These are phyloP conservation scores for Pseudonitzschia delicatissima DNA, from an alignment of 108 stramenopile genomes.

Conservation along the genomic window DNA sequence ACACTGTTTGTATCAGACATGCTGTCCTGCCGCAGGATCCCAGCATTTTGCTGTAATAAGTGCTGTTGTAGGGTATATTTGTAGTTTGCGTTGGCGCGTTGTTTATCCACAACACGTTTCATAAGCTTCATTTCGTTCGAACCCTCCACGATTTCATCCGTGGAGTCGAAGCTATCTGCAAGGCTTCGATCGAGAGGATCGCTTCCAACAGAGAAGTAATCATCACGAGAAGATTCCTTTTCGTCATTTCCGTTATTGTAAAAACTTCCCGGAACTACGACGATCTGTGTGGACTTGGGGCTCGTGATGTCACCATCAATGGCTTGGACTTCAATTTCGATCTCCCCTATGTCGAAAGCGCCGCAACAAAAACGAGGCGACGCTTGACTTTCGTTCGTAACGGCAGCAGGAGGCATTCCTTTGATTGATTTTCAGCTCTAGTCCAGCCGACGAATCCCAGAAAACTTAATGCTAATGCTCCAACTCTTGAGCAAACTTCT, in stretches of 20 bases:
- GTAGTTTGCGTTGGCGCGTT: slow-evolving; percentile 2
- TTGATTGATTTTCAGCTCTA: no score
- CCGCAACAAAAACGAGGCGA: background rate
- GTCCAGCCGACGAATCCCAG: no score
- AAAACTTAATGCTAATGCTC: no score
- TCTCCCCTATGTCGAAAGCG: slow-evolving; percentile 12
- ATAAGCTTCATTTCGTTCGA: slow-evolving; percentile 36
- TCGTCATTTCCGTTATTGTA: background rate
- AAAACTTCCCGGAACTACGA: background rate
- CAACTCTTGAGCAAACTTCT: no score
- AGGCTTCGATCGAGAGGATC: slow-evolving; percentile 6
- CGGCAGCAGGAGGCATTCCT: slow-evolving; percentile 3
- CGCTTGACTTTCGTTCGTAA: background rate
- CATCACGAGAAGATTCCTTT: background rate
- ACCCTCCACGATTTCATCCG: slow-evolving; percentile 33
- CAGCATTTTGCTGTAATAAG: background rate
- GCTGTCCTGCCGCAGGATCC: slow-evolving; percentile 13
- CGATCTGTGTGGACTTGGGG: background rate
- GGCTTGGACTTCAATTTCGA: slow-evolving; percentile 16
- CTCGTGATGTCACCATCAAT: background rate
- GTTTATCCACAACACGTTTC: slow-evolving; percentile 19
- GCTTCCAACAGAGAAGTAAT: background rate
- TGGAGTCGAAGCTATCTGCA: slow-evolving; percentile 34
- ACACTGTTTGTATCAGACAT: slow-evolving; percentile 18
- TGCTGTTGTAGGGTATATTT: background rate